Percentiles rank a stretch among this genome's conserved stretches.
These are phyloP conservation scores for Metarhizium sp. DNA, from an alignment of 2,329 filamentous ascomycete species.

Conservation along the genomic window DNA sequence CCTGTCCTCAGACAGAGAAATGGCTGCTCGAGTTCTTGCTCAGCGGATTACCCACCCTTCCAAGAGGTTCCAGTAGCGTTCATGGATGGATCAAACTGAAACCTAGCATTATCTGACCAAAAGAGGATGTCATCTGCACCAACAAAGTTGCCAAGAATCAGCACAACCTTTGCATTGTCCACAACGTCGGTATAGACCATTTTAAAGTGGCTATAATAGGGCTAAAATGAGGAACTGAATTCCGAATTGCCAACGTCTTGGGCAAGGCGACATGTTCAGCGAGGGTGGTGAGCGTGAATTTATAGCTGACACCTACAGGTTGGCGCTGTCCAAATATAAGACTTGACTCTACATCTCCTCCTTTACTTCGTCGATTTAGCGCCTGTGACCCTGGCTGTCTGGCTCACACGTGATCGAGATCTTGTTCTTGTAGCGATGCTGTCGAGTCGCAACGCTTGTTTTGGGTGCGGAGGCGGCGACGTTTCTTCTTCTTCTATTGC, in stretches of 20 bases:
- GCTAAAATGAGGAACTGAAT: no score
- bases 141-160: not conserved
- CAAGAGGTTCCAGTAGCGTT: not conserved
- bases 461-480: not conserved
- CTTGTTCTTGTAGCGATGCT: not conserved
- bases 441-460: not conserved
- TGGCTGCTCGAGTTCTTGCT: not conserved
- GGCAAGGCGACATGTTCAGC: no score
- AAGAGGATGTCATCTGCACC: not conserved
- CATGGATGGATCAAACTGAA: not conserved
- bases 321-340: no score
- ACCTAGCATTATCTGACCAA: not conserved
- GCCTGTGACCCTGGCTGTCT: not conserved
- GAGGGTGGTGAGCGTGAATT: no score
- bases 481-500: not conserved
- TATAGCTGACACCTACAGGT: no score
- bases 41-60: not conserved
- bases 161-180: not conserved
- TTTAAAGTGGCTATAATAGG: no score
- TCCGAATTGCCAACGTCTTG: no score
- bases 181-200: no score
- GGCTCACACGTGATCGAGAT: not conserved
- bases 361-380: not conserved
- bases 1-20: constrained; percentile 5
- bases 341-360: not conserved